Evolutionary conservation across 352 stramenopile species (phyloP).

Genomic region (Globisporangium canariense): DNA sequence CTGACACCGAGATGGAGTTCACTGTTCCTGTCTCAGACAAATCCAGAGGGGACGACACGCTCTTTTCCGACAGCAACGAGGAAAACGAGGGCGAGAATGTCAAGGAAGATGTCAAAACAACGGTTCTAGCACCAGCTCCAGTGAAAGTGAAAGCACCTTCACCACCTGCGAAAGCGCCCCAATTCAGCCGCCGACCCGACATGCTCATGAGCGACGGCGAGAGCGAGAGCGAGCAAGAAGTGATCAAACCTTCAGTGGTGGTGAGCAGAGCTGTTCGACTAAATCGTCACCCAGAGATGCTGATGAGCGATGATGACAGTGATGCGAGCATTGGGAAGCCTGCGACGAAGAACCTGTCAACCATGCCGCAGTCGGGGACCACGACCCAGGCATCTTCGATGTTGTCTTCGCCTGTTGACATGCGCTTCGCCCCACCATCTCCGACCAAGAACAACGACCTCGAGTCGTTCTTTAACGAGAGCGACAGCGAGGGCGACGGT

Average conservation of each 20-base stretch:
- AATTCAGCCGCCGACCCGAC: neutral
- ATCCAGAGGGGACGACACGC: neutral
- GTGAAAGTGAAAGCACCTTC: neutral
- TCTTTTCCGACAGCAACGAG: slow-evolving; percentile 5
- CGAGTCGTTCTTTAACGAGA: slow-evolving; percentile 65
- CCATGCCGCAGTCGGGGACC: neutral
- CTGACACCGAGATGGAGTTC: neutral
- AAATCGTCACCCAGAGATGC: neutral
- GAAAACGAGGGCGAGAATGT: slow-evolving; percentile 1
- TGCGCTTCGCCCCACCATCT: neutral
- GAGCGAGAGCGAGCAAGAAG: slow-evolving; percentile 5
- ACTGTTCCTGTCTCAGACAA: neutral
- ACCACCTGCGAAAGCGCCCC: neutral
- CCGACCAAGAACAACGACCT: slow-evolving; percentile 31
- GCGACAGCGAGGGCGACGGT: slow-evolving; percentile 49
- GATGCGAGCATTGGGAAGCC: neutral
- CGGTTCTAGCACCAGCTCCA: neutral
- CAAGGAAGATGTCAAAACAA: neutral
- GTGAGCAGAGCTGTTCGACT: neutral
- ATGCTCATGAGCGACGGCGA: slow-evolving; percentile 13
- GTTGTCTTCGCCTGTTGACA: neutral
- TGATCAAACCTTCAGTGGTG: neutral
- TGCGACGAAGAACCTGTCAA: neutral
- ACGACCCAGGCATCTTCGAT: slow-evolving; percentile 3
- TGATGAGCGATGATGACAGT: neutral